phyloP scores from a whole-genome alignment of 257 asterid species.

The Verbena officinalis region DNA sequence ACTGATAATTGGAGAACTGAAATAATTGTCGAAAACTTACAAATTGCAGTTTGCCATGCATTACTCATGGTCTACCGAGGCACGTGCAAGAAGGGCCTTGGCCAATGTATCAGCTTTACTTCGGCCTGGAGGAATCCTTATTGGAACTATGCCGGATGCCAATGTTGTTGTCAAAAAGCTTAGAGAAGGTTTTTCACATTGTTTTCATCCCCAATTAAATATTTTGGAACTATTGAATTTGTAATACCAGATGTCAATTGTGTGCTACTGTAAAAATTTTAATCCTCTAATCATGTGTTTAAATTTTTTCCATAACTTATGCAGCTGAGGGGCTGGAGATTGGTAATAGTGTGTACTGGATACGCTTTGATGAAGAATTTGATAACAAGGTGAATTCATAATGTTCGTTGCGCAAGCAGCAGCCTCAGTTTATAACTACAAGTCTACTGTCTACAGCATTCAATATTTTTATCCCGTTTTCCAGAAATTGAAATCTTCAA shows the following conservation, averaged over 20 bases:
- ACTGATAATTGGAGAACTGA: background rate
- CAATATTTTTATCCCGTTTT: constrained; percentile 17
- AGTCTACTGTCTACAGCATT: too few species aligned
- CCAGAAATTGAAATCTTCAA: constrained; percentile 85
- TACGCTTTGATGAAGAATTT: constrained; percentile 79
- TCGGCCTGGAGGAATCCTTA: constrained; percentile 94
- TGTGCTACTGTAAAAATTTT: too few species aligned
- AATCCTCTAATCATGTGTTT: background rate
- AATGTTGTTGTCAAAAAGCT: constrained; percentile 86
- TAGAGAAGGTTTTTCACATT: constrained; percentile 77
- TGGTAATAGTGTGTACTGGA: constrained; percentile 92
- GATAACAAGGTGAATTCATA: constrained; percentile 59
- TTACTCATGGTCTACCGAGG: constrained; percentile 99
- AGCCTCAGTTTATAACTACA: background rate
- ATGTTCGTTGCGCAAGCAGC: background rate
- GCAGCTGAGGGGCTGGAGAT: constrained; percentile 90
- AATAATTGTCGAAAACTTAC: constrained; percentile 24
- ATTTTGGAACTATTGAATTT: too few species aligned
- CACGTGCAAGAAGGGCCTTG: constrained; percentile 92
- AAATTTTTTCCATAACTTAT: constrained; percentile 22
- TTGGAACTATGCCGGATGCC: constrained; percentile 99
- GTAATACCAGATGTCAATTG: background rate
- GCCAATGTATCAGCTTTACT: constrained; percentile 94
- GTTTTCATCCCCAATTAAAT: constrained; percentile 10
- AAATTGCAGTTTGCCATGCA: constrained; percentile 94